Conservation (phyloP, 1,139 yeast genomes). For the Pichia sp. region DNA sequence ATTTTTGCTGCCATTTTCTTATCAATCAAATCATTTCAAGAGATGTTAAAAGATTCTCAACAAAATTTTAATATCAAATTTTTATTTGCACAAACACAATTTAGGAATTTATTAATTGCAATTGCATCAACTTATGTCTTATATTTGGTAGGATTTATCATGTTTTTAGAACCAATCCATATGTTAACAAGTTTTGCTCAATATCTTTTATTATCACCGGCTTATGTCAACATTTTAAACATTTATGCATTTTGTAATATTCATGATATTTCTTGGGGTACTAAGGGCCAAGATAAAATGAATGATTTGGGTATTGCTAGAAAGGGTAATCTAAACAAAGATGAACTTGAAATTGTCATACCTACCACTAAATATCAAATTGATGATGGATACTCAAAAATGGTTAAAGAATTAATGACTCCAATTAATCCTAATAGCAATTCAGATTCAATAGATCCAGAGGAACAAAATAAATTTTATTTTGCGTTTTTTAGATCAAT, state of each 20-base stretch:
- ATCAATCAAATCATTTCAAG: conserved; percentile 59
- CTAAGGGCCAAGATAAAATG: conserved; percentile 63
- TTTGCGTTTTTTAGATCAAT: conserved; percentile 72
- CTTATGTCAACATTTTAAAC: conserved; percentile 71
- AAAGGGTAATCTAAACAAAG: conserved; percentile 30
- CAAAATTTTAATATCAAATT: conserved; percentile 41
- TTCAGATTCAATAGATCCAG: conserved; percentile 9
- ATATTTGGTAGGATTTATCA: conserved; percentile 68
- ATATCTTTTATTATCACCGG: conserved; percentile 65
- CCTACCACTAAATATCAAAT: conserved; percentile 62
- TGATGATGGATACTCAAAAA: conserved; percentile 50
- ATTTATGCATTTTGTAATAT: conserved; percentile 82
- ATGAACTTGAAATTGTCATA: conserved; percentile 60
- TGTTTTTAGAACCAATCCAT: conserved; percentile 75
- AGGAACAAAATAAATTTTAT: conserved; percentile 49
- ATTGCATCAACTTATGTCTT: conserved; percentile 77
- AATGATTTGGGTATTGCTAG: conserved; percentile 65
- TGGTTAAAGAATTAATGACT: conserved; percentile 39
- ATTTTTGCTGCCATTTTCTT: conserved; percentile 81
- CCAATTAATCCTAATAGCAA: not conserved
- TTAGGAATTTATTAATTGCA: conserved; percentile 85
- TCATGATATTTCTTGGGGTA: conserved; percentile 87
- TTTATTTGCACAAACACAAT: conserved; percentile 55
- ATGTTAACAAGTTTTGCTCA: conserved; percentile 70
- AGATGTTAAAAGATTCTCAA: conserved; percentile 37